These are phyloP conservation scores for Penicillium fimorum DNA, from an alignment of 495 filamentous ascomycete species.

Conservation along the genomic window DNA sequence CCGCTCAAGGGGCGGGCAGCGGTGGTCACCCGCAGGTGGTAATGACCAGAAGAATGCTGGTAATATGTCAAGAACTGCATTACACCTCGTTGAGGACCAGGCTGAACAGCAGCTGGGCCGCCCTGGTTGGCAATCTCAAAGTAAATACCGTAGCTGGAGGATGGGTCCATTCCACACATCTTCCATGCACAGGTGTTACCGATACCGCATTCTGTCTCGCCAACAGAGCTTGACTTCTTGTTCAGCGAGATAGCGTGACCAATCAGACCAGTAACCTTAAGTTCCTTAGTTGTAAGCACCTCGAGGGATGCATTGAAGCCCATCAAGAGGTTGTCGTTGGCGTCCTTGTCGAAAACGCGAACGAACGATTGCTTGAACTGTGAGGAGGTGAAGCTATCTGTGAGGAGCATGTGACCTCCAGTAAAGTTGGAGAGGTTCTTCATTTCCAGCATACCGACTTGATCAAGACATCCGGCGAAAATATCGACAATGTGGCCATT, in stretches of 20 bases:
- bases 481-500: constrained; percentile 98
- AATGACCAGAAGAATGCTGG: constrained; percentile 94
- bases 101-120: constrained; percentile 80
- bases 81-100: constrained; percentile 86
- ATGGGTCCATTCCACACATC: constrained; percentile 97
- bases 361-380: constrained; percentile 99
- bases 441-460: constrained; percentile 98
- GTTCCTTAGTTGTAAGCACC: constrained; percentile 94
- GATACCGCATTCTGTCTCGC: constrained; percentile 97
- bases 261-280: constrained; percentile 98
- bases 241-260: constrained; percentile 95
- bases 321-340: constrained; percentile 91
- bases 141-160: constrained; percentile 91
- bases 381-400: constrained; percentile 97
- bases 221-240: constrained; percentile 96
- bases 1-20: constrained; percentile 89
- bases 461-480: constrained; percentile 96
- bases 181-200: constrained; percentile 99
- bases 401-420: constrained; percentile 97
- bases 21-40: constrained; percentile 93
- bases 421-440: constrained; percentile 96
- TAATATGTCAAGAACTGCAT: constrained; percentile 99
- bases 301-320: constrained; percentile 98
- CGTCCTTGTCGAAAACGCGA: constrained; percentile 96
- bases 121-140: constrained; percentile 97